A percentile compares a stretch with the other conserved stretches of the same genome.
Evolutionary conservation across 2,329 filamentous ascomycete species (phyloP).

Genomic region (Dothiorella sarmentorum): DNA sequence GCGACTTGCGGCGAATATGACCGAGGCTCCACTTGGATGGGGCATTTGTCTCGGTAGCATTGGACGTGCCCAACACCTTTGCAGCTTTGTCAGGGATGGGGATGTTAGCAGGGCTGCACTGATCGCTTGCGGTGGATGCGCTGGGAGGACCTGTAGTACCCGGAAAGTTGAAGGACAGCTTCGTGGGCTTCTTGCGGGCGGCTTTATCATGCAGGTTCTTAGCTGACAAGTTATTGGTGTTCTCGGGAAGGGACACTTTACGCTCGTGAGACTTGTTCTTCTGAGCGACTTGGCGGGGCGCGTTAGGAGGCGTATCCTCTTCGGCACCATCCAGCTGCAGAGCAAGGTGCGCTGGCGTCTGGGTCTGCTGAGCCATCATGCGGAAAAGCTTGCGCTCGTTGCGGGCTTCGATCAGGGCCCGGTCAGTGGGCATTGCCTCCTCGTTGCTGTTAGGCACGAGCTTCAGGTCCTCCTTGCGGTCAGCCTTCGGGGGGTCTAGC

Average conservation of each 20-base stretch:
- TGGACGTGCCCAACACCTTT: background rate
- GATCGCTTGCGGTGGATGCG: background rate
- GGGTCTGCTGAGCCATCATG: constrained; percentile 26
- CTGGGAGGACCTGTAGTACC: background rate
- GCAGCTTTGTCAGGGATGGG: background rate
- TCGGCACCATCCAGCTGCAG: background rate
- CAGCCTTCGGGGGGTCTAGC: background rate
- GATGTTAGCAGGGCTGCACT: background rate
- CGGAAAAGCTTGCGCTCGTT: constrained; percentile 35
- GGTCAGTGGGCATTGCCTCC: constrained; percentile 33
- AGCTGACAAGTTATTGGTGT: background rate
- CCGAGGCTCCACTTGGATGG: background rate
- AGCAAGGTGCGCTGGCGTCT: background rate
- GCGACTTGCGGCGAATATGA: background rate
- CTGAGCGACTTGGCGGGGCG: background rate
- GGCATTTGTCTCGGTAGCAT: background rate
- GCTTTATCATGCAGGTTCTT: background rate
- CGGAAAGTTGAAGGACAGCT: background rate
- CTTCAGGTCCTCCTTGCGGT: constrained; percentile 20
- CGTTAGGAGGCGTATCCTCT: background rate
- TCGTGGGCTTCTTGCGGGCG: background rate
- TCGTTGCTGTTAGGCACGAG: constrained; percentile 12
- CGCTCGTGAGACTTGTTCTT: background rate
- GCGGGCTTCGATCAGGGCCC: constrained; percentile 40
- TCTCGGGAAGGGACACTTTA: background rate